Evolutionary conservation across 2,329 filamentous ascomycete genomes (phyloP).

Genomic region (Cordyceps tenuipes): DNA sequence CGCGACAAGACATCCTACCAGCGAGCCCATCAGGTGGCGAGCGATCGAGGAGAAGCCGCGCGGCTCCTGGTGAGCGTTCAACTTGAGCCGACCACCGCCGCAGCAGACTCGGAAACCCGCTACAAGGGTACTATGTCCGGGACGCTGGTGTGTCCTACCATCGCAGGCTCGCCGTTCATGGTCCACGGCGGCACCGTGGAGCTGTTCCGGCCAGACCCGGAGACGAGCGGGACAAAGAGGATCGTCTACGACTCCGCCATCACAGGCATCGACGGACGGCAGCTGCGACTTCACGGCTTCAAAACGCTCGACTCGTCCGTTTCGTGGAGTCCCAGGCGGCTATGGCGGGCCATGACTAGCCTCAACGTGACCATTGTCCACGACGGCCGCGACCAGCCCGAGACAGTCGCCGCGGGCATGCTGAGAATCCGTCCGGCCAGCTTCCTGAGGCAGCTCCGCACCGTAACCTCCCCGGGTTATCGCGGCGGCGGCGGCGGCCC

Average conservation of each 20-base stretch:
- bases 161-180: conserved; percentile 48
- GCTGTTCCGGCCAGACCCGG: conserved; percentile 45
- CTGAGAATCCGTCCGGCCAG: neutral
- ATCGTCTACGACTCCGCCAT: conserved; percentile 56
- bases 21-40: neutral
- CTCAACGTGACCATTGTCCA: conserved; percentile 53
- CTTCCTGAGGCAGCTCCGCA: neutral
- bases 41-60: neutral
- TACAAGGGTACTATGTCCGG: neutral
- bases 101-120: neutral
- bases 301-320: conserved; percentile 55
- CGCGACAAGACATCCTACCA: conserved; percentile 22
- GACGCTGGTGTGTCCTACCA: neutral
- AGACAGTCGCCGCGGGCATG: neutral
- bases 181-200: conserved; percentile 49
- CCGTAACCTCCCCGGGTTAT: neutral
- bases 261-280: conserved; percentile 42
- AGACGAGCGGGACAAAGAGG: conserved; percentile 48
- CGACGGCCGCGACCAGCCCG: conserved; percentile 14
- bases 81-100: neutral
- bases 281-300: conserved; percentile 52
- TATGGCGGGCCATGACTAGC: conserved; percentile 55
- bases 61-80: neutral
- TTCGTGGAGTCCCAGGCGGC: conserved; percentile 44
- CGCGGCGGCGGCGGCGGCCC: too few relatives aligned